phyloP scores from a whole-genome alignment of 805 yeast genomes.

The Lipomyces sp. region DNA sequence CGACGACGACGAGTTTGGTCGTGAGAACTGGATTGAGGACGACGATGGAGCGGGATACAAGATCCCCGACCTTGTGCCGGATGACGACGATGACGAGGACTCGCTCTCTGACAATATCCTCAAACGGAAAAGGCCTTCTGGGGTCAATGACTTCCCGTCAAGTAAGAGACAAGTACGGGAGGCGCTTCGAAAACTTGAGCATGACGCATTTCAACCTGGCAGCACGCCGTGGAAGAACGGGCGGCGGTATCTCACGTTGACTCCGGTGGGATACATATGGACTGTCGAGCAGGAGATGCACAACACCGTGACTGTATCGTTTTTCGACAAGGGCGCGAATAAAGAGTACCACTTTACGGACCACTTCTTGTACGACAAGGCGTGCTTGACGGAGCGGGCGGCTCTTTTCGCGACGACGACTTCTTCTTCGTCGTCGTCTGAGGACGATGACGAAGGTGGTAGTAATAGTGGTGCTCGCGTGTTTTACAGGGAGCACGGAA shows the following conservation, averaged over 20 bases:
- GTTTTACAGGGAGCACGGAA: constrained; percentile 66
- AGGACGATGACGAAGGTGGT: constrained; percentile 10
- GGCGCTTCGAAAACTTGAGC: constrained; percentile 13
- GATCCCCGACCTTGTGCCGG: constrained; percentile 14
- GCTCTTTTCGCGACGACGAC: constrained; percentile 48
- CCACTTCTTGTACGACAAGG: constrained; percentile 64
- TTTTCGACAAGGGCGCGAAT: constrained; percentile 72
- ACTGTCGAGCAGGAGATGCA: constrained; percentile 60
- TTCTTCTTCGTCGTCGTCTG: constrained; percentile 22
- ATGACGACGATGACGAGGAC: constrained; percentile 5
- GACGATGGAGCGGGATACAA: constrained; percentile 50
- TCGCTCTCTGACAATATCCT: constrained; percentile 1
- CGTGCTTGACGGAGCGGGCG: constrained; percentile 41
- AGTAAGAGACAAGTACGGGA: constrained; percentile 6
- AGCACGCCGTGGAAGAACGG: constrained; percentile 75
- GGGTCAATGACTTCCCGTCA: constrained; percentile 1
- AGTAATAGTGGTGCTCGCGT: constrained; percentile 47
- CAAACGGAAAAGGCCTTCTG: neutral
- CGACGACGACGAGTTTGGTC: constrained; percentile 30
- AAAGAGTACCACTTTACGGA: constrained; percentile 87
- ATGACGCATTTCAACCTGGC: constrained; percentile 75
- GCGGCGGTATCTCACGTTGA: constrained; percentile 60
- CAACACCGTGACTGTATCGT: constrained; percentile 77
- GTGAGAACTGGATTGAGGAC: constrained; percentile 53
- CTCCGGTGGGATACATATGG: constrained; percentile 66